phyloP scores from a whole-genome alignment of 2,329 filamentous ascomycete species.

The Penicillium rolfsii region DNA sequence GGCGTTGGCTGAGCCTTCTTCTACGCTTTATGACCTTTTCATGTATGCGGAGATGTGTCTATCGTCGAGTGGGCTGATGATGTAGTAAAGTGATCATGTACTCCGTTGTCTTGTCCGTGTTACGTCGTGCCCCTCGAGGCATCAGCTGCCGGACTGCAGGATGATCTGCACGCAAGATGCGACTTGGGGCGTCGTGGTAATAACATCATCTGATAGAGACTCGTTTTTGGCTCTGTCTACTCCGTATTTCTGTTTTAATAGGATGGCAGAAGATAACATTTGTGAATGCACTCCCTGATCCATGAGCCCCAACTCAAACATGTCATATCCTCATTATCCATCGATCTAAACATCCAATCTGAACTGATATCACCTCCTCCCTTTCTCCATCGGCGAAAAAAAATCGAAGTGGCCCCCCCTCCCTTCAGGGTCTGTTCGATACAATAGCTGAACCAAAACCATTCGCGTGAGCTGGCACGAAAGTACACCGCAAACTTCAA shows the following conservation, averaged over 20 bases:
- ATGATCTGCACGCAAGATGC: conserved; percentile 22
- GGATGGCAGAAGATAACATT: not conserved
- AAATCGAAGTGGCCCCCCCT: not conserved
- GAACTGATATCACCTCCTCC: not conserved
- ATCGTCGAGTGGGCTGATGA: not conserved
- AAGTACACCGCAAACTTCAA: conserved; percentile 23
- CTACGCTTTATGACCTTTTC: not conserved
- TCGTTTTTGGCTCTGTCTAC: not conserved
- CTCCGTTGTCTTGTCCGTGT: not conserved
- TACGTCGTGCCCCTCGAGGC: conserved; percentile 18
- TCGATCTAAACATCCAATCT: not conserved
- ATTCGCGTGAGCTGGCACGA: conserved; percentile 12
- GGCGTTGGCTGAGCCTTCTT: not conserved
- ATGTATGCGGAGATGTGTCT: not conserved
- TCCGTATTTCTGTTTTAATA: not conserved
- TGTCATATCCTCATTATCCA: not conserved
- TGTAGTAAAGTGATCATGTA: not conserved
- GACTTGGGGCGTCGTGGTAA: conserved; percentile 22
- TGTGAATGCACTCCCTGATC: not conserved
- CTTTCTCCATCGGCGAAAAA: not conserved
- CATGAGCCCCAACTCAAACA: not conserved
- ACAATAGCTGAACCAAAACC: not conserved
- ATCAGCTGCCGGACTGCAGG: conserved; percentile 25
- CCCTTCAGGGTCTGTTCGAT: not conserved
- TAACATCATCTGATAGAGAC: conserved; percentile 20